A percentile compares a stretch with the other conserved stretches of the same genome.
These are phyloP conservation scores for Leucoagaricus sp. DNA, from an alignment of 1,284 basidiomycete genomes.

Conservation along the genomic window DNA sequence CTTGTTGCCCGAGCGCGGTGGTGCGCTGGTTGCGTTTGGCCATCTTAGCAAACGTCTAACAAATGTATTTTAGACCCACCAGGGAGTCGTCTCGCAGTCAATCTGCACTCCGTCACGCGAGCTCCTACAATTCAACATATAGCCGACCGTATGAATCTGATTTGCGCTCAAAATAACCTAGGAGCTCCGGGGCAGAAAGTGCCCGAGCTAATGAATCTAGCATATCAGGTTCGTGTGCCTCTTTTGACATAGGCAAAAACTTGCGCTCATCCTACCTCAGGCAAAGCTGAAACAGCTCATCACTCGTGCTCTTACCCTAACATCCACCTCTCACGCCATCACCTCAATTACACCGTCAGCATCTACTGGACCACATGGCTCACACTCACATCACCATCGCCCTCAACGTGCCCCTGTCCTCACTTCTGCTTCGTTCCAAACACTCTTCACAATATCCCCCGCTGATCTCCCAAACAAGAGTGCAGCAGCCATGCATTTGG, in stretches of 20 bases:
- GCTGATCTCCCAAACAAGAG: conserved; percentile 75
- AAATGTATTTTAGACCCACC: conserved; percentile 51
- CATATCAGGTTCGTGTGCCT: conserved; percentile 64
- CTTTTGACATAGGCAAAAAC: not conserved
- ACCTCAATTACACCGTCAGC: conserved; percentile 72
- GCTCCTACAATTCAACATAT: conserved; percentile 77
- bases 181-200: conserved; percentile 60
- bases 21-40: conserved; percentile 34
- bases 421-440: conserved; percentile 68
- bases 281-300: conserved; percentile 82
- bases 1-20: conserved; percentile 62
- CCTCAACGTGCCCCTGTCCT: conserved; percentile 47
- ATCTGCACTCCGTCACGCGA: conserved; percentile 67
- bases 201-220: conserved; percentile 69
- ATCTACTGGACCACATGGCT: not conserved
- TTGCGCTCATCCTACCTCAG: conserved; percentile 36
- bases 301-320: conserved; percentile 73
- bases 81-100: conserved; percentile 68
- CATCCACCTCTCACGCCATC: conserved; percentile 72
- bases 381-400: conserved; percentile 40
- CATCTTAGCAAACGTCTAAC: not conserved
- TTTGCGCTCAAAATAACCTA: conserved; percentile 76
- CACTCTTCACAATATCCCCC: conserved; percentile 74
- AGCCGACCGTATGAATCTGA: conserved; percentile 75
- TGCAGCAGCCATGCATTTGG: conserved; percentile 70